Percentiles rank a stretch among this genome's conserved stretches.
Evolutionary conservation across 139 green algal species (phyloP).

Genomic region (Coccomyxa sp.): DNA sequence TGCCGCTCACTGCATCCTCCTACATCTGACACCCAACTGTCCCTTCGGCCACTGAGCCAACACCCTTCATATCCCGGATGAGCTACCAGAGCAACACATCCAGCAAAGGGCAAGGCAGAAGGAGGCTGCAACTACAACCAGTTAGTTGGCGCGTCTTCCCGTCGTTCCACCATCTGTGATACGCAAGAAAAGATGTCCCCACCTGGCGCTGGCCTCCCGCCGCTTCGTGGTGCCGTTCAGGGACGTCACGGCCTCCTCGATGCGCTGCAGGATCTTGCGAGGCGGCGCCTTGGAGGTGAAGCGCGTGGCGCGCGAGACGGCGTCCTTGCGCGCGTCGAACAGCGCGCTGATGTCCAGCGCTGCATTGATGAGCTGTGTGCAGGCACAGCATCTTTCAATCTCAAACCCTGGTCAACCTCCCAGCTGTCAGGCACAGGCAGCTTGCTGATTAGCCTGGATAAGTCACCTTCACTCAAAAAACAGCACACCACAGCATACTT

Average conservation of each 20-base stretch:
- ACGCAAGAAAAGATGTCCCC: too few relatives aligned
- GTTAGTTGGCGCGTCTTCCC: too few relatives aligned
- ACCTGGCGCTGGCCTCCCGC: conserved; percentile 1
- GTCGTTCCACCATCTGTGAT: too few relatives aligned
- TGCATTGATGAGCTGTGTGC: conserved; percentile 29
- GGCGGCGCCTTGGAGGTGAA: conserved; percentile 27
- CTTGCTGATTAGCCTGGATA: too few relatives aligned
- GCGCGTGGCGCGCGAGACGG: conserved; percentile 32
- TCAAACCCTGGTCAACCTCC: neutral
- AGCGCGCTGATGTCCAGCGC: conserved; percentile 45
- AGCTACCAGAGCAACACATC: too few relatives aligned
- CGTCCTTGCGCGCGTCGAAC: conserved; percentile 39
- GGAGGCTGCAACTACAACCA: too few relatives aligned
- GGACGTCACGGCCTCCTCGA: conserved; percentile 25
- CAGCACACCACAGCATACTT: neutral
- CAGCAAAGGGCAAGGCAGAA: too few relatives aligned
- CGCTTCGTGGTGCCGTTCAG: conserved; percentile 26
- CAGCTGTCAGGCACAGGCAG: too few relatives aligned
- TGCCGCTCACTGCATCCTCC: too few relatives aligned
- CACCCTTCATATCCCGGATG: too few relatives aligned
- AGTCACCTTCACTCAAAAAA: neutral
- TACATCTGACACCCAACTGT: too few relatives aligned
- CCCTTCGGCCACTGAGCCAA: too few relatives aligned
- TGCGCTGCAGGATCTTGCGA: conserved; percentile 8
- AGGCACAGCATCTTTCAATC: neutral